phyloP scores from a whole-genome alignment of 345 rosid genomes.

The Pugionium dolabratum region DNA sequence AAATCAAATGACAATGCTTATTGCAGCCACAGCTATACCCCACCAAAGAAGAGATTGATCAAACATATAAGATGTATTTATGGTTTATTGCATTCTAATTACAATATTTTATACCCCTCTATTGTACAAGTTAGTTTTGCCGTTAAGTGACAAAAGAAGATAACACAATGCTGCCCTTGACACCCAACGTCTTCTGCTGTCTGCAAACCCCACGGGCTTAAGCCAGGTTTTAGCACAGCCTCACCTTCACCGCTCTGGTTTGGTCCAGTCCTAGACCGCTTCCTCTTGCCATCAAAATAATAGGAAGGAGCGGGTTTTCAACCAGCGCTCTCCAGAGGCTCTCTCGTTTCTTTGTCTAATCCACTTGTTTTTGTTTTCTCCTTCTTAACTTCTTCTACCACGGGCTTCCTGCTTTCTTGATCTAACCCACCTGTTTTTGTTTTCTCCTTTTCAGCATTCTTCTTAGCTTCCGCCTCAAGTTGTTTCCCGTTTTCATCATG shows the following conservation, averaged over 20 bases:
- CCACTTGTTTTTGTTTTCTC: slow-evolving; percentile 26
- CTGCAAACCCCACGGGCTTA: slow-evolving; percentile 17
- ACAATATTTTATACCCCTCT: slow-evolving; percentile 20
- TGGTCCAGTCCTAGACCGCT: not conserved
- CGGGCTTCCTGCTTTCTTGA: slow-evolving; percentile 42
- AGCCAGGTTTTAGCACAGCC: not conserved
- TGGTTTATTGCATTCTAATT: slow-evolving; percentile 25
- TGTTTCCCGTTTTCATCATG: slow-evolving; percentile 81
- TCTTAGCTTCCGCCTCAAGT: slow-evolving; percentile 67
- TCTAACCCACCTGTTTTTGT: slow-evolving; percentile 43
- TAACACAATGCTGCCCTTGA: slow-evolving; percentile 13
- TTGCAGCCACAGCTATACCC: slow-evolving; percentile 16
- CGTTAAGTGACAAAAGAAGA: slow-evolving; percentile 15
- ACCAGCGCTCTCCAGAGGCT: not conserved
- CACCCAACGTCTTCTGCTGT: slow-evolving; percentile 1
- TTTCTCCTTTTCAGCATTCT: slow-evolving; percentile 52
- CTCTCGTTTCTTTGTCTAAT: slow-evolving; percentile 22
- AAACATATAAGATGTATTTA: slow-evolving; percentile 8
- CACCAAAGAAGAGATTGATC: not conserved
- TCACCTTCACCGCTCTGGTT: slow-evolving; percentile 1
- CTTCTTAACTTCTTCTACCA: slow-evolving; percentile 21
- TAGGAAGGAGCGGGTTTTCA: not conserved
- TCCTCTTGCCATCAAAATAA: not conserved
- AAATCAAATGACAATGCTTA: slow-evolving; percentile 12
- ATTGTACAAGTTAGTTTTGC: slow-evolving; percentile 32